These are phyloP conservation scores for Colletotrichum spinosum DNA, from an alignment of 2,329 filamentous ascomycete species.

Conservation along the genomic window DNA sequence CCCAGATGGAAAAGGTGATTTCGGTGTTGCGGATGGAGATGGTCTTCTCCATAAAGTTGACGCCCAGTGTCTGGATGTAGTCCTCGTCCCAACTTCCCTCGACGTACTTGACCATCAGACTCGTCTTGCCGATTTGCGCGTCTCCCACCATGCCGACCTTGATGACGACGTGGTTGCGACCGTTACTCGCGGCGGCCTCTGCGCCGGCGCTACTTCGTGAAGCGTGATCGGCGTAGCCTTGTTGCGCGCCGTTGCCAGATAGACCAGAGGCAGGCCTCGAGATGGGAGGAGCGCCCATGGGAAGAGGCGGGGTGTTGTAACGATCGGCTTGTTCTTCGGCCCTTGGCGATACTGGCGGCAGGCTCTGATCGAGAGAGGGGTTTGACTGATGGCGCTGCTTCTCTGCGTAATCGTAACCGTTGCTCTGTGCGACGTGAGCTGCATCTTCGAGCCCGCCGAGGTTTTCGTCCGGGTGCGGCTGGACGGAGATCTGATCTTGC, in stretches of 20 bases:
- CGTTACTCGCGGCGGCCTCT: conserved; percentile 51
- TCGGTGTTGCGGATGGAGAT: conserved; percentile 99
- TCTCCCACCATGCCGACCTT: conserved; percentile 99
- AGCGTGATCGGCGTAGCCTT: conserved; percentile 57
- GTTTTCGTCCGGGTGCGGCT: conserved; percentile 60
- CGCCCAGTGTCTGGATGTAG: conserved; percentile 97
- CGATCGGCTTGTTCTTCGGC: conserved; percentile 56
- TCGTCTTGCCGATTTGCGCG: conserved; percentile 99
- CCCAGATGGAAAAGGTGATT: conserved; percentile 99
- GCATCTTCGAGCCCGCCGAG: conserved; percentile 62
- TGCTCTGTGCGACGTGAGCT: conserved; percentile 51
- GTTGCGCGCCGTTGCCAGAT: conserved; percentile 55
- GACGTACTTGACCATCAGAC: conserved; percentile 99
- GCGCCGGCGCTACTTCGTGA: conserved; percentile 53
- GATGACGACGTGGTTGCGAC: conserved; percentile 87
- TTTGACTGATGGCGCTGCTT: conserved; percentile 54
- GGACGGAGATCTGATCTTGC: conserved; percentile 50
- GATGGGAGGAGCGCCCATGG: conserved; percentile 52
- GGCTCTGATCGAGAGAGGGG: conserved; percentile 63
- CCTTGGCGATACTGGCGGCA: conserved; percentile 52
- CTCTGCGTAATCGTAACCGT: conserved; percentile 47
- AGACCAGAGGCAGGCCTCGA: conserved; percentile 68
- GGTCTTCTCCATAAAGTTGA: conserved; percentile 99
- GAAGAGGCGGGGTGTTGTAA: conserved; percentile 61
- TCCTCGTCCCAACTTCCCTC: conserved; percentile 99